phyloP scores from a whole-genome alignment of 257 asterid genomes.

The Solanum lignicaule region DNA sequence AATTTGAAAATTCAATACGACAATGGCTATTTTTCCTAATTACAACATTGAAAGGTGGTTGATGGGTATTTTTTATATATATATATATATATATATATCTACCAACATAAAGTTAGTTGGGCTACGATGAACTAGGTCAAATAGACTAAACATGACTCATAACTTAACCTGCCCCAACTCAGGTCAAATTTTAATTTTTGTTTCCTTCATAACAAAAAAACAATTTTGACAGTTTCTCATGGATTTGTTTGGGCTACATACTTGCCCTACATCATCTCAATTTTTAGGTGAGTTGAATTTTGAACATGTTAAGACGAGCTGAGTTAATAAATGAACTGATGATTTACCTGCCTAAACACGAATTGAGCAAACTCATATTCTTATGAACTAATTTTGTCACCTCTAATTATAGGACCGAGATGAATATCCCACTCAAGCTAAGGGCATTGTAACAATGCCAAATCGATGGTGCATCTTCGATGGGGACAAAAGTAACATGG shows the following conservation, averaged over 20 bases:
- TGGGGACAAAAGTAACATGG: background rate
- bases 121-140: background rate
- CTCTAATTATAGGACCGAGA: constrained; percentile 7
- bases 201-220: background rate
- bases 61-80: background rate
- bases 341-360: background rate
- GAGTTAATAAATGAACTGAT: background rate
- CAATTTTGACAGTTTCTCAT: background rate
- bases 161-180: background rate
- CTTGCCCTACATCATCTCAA: background rate
- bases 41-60: background rate
- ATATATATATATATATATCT: background rate
- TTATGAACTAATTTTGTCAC: background rate
- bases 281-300: background rate
- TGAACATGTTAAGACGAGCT: background rate
- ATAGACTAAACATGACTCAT: background rate
- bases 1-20: background rate
- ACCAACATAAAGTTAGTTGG: background rate
- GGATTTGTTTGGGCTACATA: background rate
- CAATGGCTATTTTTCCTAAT: background rate
- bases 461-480: constrained; percentile 26
- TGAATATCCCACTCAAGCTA: constrained; percentile 28
- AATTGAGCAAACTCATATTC: background rate
- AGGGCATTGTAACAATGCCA: constrained; percentile 18
- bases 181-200: background rate